A percentile compares a stretch with the other conserved stretches of the same genome.
Conservation (phyloP, 73 alveolate species). For the Tetrahymena thermophila region DNA sequence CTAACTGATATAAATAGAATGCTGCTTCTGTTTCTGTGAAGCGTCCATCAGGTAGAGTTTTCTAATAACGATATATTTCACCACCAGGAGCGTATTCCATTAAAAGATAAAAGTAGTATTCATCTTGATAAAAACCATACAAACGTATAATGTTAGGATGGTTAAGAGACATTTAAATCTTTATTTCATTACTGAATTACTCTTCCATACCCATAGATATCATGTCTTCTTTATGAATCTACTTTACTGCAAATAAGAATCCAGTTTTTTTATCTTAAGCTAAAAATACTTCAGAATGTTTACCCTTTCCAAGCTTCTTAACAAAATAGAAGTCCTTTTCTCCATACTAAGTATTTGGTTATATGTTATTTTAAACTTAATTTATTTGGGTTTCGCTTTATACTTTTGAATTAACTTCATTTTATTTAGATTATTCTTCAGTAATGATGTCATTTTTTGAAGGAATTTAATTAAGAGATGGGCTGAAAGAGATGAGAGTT, state of each 20-base stretch:
- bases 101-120: constrained; percentile 79
- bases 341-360: background rate
- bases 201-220: constrained; percentile 55
- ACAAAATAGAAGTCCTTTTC: background rate
- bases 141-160: constrained; percentile 81
- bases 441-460: background rate
- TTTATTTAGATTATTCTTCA: background rate
- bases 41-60: constrained; percentile 37
- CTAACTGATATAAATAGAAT: constrained; percentile 15
- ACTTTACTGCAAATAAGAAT: background rate
- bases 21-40: constrained; percentile 35
- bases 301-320: background rate
- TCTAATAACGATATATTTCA: constrained; percentile 65
- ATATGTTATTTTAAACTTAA: no score
- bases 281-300: background rate
- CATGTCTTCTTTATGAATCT: background rate
- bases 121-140: constrained; percentile 91
- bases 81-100: constrained; percentile 94
- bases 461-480: background rate
- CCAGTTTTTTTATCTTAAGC: background rate
- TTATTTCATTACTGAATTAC: constrained; percentile 87
- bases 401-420: background rate
- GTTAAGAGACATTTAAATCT: constrained; percentile 77
- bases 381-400: background rate
- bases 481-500: background rate